These are phyloP conservation scores for Diaporthe capsici DNA, from an alignment of 2,329 filamentous ascomycete genomes.

Conservation along the genomic window DNA sequence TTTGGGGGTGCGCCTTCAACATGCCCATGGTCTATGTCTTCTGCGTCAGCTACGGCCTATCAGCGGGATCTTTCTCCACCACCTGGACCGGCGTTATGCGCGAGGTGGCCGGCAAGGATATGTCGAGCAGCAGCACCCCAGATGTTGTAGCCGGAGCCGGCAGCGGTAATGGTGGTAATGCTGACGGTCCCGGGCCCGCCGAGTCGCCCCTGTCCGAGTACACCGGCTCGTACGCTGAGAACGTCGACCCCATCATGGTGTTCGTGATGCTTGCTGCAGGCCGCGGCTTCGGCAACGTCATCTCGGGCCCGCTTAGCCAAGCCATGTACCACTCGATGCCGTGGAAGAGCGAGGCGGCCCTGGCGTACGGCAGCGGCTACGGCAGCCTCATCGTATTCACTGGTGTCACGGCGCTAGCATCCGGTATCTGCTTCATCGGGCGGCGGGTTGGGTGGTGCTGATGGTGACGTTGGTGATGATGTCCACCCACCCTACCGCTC, in stretches of 20 bases:
- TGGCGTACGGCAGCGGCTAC: conserved; percentile 66
- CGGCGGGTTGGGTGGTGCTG: conserved; percentile 53
- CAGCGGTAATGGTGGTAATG: conserved; percentile 18
- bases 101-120: conserved; percentile 51
- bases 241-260: conserved; percentile 66
- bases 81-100: conserved; percentile 73
- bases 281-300: conserved; percentile 73
- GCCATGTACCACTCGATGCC: conserved; percentile 61
- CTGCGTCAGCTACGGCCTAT: conserved; percentile 74
- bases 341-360: conserved; percentile 56
- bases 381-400: conserved; percentile 70
- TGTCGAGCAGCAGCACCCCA: conserved; percentile 31
- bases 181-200: not conserved
- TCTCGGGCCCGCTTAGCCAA: conserved; percentile 69
- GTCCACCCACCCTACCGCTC: not conserved
- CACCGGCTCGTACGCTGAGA: conserved; percentile 35
- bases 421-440: conserved; percentile 61
- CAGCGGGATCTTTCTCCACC: conserved; percentile 74
- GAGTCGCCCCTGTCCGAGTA: conserved; percentile 32
- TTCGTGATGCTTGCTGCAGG: conserved; percentile 71
- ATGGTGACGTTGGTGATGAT: not conserved
- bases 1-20: conserved; percentile 72
- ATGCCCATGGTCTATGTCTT: conserved; percentile 71
- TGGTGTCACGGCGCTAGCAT: conserved; percentile 64
- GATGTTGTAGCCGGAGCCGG: not conserved